Percentiles rank a stretch among this genome's conserved stretches.
Evolutionary conservation across 1,139 yeast species (phyloP).

Genomic region (Candida anutae): DNA sequence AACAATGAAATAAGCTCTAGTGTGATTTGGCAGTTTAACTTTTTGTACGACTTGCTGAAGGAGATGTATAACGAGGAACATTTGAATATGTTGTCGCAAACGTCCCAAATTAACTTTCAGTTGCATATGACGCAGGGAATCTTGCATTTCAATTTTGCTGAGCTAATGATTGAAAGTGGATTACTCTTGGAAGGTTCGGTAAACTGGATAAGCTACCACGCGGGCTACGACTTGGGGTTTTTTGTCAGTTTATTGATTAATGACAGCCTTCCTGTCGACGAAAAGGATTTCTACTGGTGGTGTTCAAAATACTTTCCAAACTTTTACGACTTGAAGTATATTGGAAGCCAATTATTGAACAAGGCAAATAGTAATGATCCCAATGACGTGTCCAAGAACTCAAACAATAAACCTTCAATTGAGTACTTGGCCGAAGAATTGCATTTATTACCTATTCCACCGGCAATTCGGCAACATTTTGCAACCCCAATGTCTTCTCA

Average conservation of each 20-base stretch:
- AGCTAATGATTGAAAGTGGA: constrained; percentile 79
- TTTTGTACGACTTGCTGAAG: constrained; percentile 62
- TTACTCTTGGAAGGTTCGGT: constrained; percentile 64
- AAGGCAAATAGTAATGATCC: constrained; percentile 11
- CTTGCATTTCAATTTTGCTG: constrained; percentile 74
- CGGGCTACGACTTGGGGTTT: constrained; percentile 94
- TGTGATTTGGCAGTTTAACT: constrained; percentile 93
- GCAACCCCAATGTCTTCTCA: constrained; percentile 11
- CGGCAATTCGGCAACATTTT: constrained; percentile 41
- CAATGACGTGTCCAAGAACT: constrained; percentile 10
- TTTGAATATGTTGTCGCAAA: constrained; percentile 59
- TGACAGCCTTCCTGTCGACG: constrained; percentile 72
- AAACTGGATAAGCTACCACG: constrained; percentile 88
- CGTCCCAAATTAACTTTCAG: constrained; percentile 78
- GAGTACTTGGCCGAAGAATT: constrained; percentile 52
- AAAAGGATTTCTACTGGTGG: constrained; percentile 71
- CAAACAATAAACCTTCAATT: constrained; percentile 35
- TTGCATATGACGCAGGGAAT: constrained; percentile 75
- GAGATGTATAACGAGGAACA: constrained; percentile 84
- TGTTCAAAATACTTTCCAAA: constrained; percentile 70
- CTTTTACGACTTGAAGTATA: constrained; percentile 74
- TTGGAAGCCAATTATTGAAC: constrained; percentile 49
- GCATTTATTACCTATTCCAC: constrained; percentile 45
- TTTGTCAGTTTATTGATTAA: constrained; percentile 71
- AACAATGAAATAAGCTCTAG: constrained; percentile 64